phyloP scores from a whole-genome alignment of 805 yeast species.

The Saccharomycopsis fodiens region DNA sequence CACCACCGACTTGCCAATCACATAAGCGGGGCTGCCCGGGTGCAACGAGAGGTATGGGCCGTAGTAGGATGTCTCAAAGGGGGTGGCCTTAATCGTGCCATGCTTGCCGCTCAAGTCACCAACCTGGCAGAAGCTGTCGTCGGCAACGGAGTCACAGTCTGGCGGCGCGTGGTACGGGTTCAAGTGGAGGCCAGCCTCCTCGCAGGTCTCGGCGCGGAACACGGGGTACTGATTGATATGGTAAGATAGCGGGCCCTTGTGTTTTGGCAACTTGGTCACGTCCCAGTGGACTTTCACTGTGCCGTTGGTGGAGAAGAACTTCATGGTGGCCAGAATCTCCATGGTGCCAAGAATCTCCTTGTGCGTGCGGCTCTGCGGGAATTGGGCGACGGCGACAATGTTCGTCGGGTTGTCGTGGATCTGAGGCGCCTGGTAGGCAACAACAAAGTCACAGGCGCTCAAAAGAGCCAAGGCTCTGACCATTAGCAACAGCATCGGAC shows the following conservation, averaged over 20 bases:
- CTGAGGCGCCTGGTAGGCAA: constrained; percentile 42
- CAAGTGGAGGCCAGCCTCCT: constrained; percentile 47
- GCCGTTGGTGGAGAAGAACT: constrained; percentile 53
- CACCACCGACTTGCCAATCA: constrained; percentile 50
- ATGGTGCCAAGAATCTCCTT: too few species aligned
- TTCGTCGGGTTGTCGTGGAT: constrained; percentile 41
- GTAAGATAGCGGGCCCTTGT: constrained; percentile 61
- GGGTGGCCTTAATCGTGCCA: constrained; percentile 63
- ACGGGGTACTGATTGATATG: constrained; percentile 59
- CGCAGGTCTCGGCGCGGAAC: constrained; percentile 45
- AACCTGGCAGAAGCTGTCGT: constrained; percentile 55
- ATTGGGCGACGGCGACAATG: constrained; percentile 50
- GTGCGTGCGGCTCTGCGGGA: constrained; percentile 38
- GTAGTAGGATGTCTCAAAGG: constrained; percentile 53
- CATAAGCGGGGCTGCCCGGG: constrained; percentile 45
- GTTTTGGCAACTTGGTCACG: constrained; percentile 58
- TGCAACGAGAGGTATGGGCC: constrained; percentile 63
- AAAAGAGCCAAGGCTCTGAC: constrained; percentile 5
- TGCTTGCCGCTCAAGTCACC: constrained; percentile 78
- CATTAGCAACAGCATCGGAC: too few species aligned
- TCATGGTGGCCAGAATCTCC: constrained; percentile 48
- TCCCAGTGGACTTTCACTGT: constrained; percentile 61
- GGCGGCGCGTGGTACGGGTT: constrained; percentile 55
- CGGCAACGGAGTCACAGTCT: constrained; percentile 41
- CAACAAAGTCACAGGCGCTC: too few species aligned